Base-by-base conservation (phyloP, 2,329 filamentous ascomycete genomes). In the Fusarium napiforme region DNA sequence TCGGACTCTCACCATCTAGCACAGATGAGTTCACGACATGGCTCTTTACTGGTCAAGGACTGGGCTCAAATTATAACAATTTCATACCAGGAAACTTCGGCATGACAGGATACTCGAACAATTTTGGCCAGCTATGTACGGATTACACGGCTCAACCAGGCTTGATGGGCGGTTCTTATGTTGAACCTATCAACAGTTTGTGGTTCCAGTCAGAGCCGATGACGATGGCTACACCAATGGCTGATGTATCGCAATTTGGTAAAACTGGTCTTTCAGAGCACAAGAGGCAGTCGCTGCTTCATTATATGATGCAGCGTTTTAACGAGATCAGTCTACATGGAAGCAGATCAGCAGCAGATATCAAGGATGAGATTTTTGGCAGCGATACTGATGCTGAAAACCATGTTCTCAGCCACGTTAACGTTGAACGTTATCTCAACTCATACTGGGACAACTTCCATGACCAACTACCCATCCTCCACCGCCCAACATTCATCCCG, bases 381-480 rank as follows among this genome's bases (percentile, higher is more conserved):
- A 77, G 67, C 26, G 77, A 78, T n/a, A 72, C 64, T 53, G 77
- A 78, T 18, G 75, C 72, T 15, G 77, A 78, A 19, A 68, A 56
- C 11, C 77, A 78, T 42, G 77, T 78, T 34, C 65, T 78, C 28
- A 78, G 77, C 32, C 67, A 75, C 16, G 18, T 67, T 49, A 78
- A 78, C 26, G 75, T 78, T 21, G 75, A 78, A 26, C 68, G 73
- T 8, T 78, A 78, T 46, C 74, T 78, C 37, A 74, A 74, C 50
- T 78, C 77, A 19, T 78, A 77, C 62, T 78, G 77, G 77, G 72
- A 78, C 43, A 74, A 77, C 47, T 78, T 78, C 21, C 77, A 78
- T 47, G 72, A 78, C n/a, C 77, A 78, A 46, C 43, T 78, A 1
- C 77, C 77, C 7, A 78, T 78, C 18, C 72, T 78, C 8, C 77